Base-by-base conservation (phyloP, 805 yeast genomes). In the Candida rishiriensis region DNA sequence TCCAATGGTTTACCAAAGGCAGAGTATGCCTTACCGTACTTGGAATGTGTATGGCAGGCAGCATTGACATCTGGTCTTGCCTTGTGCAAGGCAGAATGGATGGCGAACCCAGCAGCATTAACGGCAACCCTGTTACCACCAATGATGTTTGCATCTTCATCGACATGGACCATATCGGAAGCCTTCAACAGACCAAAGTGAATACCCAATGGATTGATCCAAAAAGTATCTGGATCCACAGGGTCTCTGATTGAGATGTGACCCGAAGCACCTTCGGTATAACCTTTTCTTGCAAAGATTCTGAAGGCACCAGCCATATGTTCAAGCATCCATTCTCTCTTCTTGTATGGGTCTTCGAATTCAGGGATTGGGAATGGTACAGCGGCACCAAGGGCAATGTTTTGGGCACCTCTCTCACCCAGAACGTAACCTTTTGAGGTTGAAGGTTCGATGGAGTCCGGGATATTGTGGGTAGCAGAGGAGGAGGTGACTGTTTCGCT, bases 251-350 rank as follows among this genome's bases (percentile, higher is more conserved):
- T 74, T 11, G 91, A 82, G 46, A 87, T 86, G 59, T 87, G 95
- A 17, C 95, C 95, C 0, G 95, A 89, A 14, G 79, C 64, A n/a
- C 95, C 95, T 59, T 85, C 88, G 15, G 79, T 69, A 61, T 69
- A 86, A n/a, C 85, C 87, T 52, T 76, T 77, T 57, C 93, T 73
- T 12, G 85, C 88, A 61, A 87, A 85, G 1, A 83, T 75, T 49
- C 95, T 72, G 68, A 86, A 86, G 1, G 90, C 89, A 29, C 81
- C 91, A 2, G 95, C 95, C 81, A 83, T 77, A 54, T 86, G 93
- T 56, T 84, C 76, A 39, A 72, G 57, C 41, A 76, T 61, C 76
- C 78, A 77, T 53, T 70, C 63, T 47, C 85, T 64, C 48, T 80
- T 72, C 26, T 64, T 68, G 12, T 59, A 50, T 40, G 70, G 69